Evolutionary conservation across 768 basidiomycete genomes (phyloP).

Genomic region (Lactarius hengduanensis): DNA sequence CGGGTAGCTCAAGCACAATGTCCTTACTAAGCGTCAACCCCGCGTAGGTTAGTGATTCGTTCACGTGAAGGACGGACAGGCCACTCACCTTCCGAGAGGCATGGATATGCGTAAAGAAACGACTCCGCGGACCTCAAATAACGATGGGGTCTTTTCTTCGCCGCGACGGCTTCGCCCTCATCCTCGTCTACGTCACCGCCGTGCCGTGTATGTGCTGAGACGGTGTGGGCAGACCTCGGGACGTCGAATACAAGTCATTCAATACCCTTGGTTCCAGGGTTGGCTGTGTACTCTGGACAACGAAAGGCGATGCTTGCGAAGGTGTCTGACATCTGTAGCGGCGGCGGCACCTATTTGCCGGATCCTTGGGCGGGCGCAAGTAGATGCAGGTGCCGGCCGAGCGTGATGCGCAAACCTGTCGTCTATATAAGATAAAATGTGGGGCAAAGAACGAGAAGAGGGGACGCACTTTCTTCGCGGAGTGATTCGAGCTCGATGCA

Average conservation of each 20-base stretch:
- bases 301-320: constrained; percentile 67
- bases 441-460: too few species aligned
- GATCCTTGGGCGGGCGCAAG: constrained; percentile 36
- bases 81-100: constrained; percentile 65
- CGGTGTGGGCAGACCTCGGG: constrained; percentile 62
- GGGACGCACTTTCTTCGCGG: constrained; percentile 63
- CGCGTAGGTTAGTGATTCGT: constrained; percentile 7
- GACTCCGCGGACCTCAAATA: constrained; percentile 69
- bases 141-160: constrained; percentile 29
- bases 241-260: constrained; percentile 79
- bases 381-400: constrained; percentile 61
- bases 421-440: constrained; percentile 46
- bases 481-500: constrained; percentile 79
- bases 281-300: too few species aligned
- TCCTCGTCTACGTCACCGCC: constrained; percentile 44
- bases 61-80: constrained; percentile 12
- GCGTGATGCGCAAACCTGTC: constrained; percentile 56
- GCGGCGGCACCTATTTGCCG: constrained; percentile 40
- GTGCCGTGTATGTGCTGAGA: constrained; percentile 58
- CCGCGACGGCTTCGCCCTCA: constrained; percentile 34
- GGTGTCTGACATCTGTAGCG: constrained; percentile 64
- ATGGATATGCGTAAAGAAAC: constrained; percentile 63
- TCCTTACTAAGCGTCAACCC: constrained; percentile 54
- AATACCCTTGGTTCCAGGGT: too few species aligned
- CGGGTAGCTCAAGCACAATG: constrained; percentile 59